phyloP scores from a whole-genome alignment of 352 stramenopile genomes.

The Pythium grandisporangium region DNA sequence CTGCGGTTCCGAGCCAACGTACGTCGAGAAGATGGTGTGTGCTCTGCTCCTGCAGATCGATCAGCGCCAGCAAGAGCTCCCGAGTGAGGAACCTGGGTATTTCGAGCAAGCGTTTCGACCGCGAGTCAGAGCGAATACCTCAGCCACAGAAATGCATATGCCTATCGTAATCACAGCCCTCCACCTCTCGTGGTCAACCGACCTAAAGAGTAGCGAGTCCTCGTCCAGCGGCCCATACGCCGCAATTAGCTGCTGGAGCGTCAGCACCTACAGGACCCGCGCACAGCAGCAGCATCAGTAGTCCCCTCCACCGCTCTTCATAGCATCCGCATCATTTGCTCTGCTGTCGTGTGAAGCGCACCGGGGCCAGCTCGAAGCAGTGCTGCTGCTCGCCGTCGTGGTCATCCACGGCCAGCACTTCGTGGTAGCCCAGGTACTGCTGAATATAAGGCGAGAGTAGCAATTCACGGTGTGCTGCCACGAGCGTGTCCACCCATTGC shows the following conservation, averaged over 20 bases:
- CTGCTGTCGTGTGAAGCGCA: no score
- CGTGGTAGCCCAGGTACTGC: slow-evolving; percentile 9
- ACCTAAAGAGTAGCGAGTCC: slow-evolving; percentile 2
- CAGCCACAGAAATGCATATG: neutral
- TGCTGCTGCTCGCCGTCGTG: slow-evolving; percentile 6
- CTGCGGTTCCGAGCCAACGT: neutral
- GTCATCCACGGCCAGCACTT: neutral
- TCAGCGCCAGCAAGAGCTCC: slow-evolving; percentile 13
- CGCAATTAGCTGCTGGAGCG: slow-evolving; percentile 2
- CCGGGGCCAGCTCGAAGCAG: slow-evolving; percentile 14
- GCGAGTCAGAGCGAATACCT: no score
- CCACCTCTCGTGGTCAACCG: no score
- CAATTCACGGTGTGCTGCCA: slow-evolving; percentile 7
- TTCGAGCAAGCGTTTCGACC: no score
- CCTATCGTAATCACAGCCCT: no score
- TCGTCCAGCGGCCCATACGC: neutral
- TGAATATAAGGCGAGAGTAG: slow-evolving; percentile 13
- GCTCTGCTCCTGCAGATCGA: slow-evolving; percentile 20
- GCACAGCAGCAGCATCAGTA: no score
- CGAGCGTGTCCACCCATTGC: slow-evolving; percentile 1
- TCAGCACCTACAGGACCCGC: slow-evolving; percentile 1
- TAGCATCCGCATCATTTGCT: no score
- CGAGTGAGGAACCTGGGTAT: slow-evolving; percentile 10
- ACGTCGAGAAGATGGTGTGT: slow-evolving; percentile 11
- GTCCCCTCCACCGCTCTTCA: no score